Evolutionary conservation across 768 basidiomycete species (phyloP).

Genomic region (Boletus tomentosulus): DNA sequence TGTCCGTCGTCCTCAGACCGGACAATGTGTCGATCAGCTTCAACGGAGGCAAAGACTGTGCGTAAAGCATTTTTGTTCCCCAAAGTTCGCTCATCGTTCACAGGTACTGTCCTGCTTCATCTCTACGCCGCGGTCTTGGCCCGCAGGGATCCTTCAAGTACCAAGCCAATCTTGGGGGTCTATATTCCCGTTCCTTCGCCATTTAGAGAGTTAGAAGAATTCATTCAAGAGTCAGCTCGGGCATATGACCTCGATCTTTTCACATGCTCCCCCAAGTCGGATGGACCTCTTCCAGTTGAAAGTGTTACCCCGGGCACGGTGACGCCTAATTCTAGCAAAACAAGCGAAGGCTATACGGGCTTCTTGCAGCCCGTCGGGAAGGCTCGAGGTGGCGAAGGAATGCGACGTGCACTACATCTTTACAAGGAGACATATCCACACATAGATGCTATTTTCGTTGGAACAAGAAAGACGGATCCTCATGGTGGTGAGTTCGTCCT

Average conservation of each 20-base stretch:
- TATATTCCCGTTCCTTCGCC: conserved; percentile 92
- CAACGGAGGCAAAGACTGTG: conserved; percentile 99
- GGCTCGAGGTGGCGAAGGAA: conserved; percentile 60
- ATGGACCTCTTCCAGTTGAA: conserved; percentile 44
- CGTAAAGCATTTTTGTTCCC: conserved; percentile 23
- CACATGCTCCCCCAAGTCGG: conserved; percentile 35
- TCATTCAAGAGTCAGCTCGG: conserved; percentile 61
- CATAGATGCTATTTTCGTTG: conserved; percentile 81
- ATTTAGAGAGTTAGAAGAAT: conserved; percentile 77
- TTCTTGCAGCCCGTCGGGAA: conserved; percentile 43
- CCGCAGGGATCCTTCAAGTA: conserved; percentile 32
- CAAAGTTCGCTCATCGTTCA: conserved; percentile 2
- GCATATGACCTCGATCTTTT: conserved; percentile 74
- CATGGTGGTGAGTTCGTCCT: conserved; percentile 76
- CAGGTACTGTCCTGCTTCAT: conserved; percentile 94
- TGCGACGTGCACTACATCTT: conserved; percentile 70
- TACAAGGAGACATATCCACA: conserved; percentile 67
- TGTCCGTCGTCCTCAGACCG: conserved; percentile 39
- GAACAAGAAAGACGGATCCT: conserved; percentile 86
- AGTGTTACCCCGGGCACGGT: conserved; percentile 38
- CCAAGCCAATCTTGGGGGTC: conserved; percentile 57
- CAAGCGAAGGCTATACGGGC: conserved; percentile 7
- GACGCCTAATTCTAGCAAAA: conserved; percentile 14
- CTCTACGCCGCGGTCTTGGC: conserved; percentile 75
- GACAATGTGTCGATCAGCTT: conserved; percentile 84